Percentiles rank a stretch among this genome's conserved stretches.
phyloP scores from a whole-genome alignment of 257 asterid genomes.

The Mitragyna speciosa region DNA sequence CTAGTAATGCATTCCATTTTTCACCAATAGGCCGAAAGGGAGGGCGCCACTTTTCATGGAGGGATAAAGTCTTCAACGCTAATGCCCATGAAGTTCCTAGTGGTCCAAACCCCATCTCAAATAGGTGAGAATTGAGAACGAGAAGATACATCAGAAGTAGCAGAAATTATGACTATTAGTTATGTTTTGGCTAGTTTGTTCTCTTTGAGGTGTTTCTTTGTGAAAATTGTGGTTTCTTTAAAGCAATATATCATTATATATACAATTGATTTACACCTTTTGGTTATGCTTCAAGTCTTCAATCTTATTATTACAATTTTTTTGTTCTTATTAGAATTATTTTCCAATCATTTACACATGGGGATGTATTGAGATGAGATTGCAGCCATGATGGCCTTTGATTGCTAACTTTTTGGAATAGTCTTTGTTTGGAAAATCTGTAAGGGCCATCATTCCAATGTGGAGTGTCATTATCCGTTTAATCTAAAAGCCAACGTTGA shows the following conservation, averaged over 20 bases:
- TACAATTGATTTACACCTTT: background rate
- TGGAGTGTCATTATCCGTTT: slow-evolving; percentile 9
- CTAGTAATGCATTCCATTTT: slow-evolving; percentile 2
- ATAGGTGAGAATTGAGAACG: slow-evolving; percentile 37
- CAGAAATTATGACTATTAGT: slow-evolving; percentile 4
- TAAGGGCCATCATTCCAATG: slow-evolving; percentile 24
- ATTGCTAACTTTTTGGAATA: slow-evolving; percentile 24
- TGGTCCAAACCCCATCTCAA: slow-evolving; percentile 73
- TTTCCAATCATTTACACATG: slow-evolving; percentile 30
- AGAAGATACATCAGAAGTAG: background rate
- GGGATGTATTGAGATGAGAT: slow-evolving; percentile 11
- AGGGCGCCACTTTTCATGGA: slow-evolving; percentile 22
- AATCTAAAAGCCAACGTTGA: background rate
- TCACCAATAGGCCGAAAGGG: slow-evolving; percentile 22
- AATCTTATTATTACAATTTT: background rate
- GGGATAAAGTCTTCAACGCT: slow-evolving; percentile 32
- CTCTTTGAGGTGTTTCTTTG: background rate
- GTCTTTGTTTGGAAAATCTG: slow-evolving; percentile 1
- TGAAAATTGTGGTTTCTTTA: slow-evolving; percentile 6
- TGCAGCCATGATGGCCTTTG: slow-evolving; percentile 16
- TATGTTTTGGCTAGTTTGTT: background rate
- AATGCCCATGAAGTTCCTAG: slow-evolving; percentile 74
- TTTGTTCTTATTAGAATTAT: slow-evolving; percentile 6
- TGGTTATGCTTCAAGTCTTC: slow-evolving; percentile 6
- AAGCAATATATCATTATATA: background rate